These are phyloP conservation scores for Mycena vulgaris DNA, from an alignment of 768 basidiomycete species.

Conservation along the genomic window DNA sequence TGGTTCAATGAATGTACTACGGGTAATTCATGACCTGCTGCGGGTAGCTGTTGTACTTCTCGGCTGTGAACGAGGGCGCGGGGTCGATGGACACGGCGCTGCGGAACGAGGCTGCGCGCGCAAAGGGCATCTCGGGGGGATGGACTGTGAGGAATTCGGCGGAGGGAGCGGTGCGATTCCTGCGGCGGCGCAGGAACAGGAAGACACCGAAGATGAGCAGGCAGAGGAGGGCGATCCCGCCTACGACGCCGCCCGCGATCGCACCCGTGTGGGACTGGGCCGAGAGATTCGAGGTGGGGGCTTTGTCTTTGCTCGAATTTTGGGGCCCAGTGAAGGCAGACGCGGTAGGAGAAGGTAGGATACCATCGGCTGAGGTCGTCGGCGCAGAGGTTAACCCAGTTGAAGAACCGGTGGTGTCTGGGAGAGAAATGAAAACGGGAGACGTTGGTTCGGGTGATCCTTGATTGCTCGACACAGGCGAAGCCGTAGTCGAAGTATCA, in stretches of 20 bases:
- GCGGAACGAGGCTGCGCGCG: constrained; percentile 4
- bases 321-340: neutral
- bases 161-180: constrained; percentile 66
- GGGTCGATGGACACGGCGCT: neutral
- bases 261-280: constrained; percentile 55
- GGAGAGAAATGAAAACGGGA: neutral
- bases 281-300: neutral
- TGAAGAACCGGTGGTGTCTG: too few species aligned
- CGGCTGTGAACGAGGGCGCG: constrained; percentile 10
- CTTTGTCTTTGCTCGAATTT: neutral
- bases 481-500: too few species aligned
- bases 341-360: neutral
- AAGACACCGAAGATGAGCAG: constrained; percentile 54
- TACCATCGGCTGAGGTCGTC: neutral
- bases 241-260: constrained; percentile 70
- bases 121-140: constrained; percentile 31
- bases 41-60: constrained; percentile 20
- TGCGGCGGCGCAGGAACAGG: constrained; percentile 59
- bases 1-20: neutral
- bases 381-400: neutral
- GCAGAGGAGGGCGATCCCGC: constrained; percentile 58
- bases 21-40: constrained; percentile 23
- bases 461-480: too few species aligned
- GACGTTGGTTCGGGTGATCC: neutral
- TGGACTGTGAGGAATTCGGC: constrained; percentile 65